Base-by-base conservation (phyloP, 2,329 filamentous ascomycete species). In the Dichotomopilus funicola region DNA sequence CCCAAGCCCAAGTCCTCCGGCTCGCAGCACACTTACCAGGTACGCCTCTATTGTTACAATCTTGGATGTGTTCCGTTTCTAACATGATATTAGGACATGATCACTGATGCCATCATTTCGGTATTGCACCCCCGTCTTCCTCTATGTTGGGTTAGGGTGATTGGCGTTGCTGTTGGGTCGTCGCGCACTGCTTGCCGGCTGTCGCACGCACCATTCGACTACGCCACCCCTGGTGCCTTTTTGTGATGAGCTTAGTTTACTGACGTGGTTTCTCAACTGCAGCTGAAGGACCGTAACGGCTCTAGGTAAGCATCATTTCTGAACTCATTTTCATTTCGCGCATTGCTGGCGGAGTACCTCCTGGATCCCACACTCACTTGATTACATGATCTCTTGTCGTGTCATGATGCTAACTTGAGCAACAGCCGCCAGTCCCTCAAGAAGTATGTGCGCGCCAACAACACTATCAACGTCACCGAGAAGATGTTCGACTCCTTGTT, bases 401-500 rank as follows among this genome's bases (percentile, higher is more conserved):
- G 56, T 31, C 41, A 53, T 45, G 56, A 11, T n/a, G 11, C 72
- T 74, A 63, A 74, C 68, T 35, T 50, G 35, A 34, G 12, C 46
- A 12, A 53, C 53, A 77, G 80, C 72, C 80, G 80, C 59, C 80
- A 81, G 69, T 76, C 76, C 48, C 72, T 83, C 60, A 83, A 83
- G 78, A 83, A 83, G 70, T 83, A 79, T 70, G 77, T 81, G 66
- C 75, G 75, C 68, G 75, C 75, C 63, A 79, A 81, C 72, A 79
- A 81, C 73, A 72, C 67, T 58, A 69, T 78, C 65, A 72, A 70
- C 57, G 66, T 68, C 40, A 64, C 65, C 40, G 75, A 77, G 69
- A 76, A 76, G 66, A 82, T 82, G 80, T 83, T 83, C 73, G 80
- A 80, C 68, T 80, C 80, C 59, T 86, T 91, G 67, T 90, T 95